Evolutionary conservation across 352 stramenopile genomes (phyloP), one percentile per base, ranked within the genome.

Genomic region (Phytophthora colocasiae): DNA sequence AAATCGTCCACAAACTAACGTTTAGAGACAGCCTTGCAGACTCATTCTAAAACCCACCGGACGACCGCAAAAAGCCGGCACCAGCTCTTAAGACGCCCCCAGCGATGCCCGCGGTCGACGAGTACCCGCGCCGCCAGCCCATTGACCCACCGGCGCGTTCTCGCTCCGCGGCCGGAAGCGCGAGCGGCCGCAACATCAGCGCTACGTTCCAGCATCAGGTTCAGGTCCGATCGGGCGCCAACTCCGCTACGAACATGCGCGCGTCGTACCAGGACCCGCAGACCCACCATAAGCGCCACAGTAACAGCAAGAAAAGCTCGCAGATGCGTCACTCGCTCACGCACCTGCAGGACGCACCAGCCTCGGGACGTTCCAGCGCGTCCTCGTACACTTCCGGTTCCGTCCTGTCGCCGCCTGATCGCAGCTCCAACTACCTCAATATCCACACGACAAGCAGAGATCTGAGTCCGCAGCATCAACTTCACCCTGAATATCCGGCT

Each of bases 321-420:
- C 62, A 77, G 9, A 58, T 82, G 56, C 77, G 79, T 5, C 79
- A 87, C 66, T 85, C 79, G 56, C 74, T 87, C 39, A 77, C 71
- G 32, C 71, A 87, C 58, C 76, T 82, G 19, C 74, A 84, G 36
- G 69, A 75, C 8, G 56, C 58, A 12, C 72, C 66, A 19, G 64
- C 64, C 4, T 69, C 71, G 1, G 58, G 55, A 4, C 62, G 63
- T 26, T 73, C 65, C 31, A 73, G 59, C 29, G 63, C 71, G 40
- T 75, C 75, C 1, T 69, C 72, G 9, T 55, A 63, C 24, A 71
- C 75, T 31, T 74, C 68, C 12, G 62, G 58, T 22, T 72, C 69
- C 17, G 72, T 58, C 1, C 58, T 69, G 10, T 76, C 69, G 24
- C 62, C 69, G 1, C 55, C 65, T 9, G 56, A 68, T 14, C 59